Conservation (phyloP, 192 early-diverging fungal species). For the Entophlyctis luteolus region DNA sequence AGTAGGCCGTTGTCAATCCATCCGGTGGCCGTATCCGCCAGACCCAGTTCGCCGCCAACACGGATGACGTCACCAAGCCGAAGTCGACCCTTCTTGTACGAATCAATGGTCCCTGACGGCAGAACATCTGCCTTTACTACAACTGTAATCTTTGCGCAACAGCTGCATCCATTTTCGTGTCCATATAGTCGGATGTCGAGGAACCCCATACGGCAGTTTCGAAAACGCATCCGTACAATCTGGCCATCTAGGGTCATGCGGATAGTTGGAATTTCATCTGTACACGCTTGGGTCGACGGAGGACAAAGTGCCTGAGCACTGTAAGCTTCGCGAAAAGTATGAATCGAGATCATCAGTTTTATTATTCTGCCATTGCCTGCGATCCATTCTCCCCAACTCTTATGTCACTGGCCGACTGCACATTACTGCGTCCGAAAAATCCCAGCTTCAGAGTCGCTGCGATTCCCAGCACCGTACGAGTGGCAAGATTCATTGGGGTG, state of each 20-base stretch:
- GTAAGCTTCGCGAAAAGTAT: background rate
- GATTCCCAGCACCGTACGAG: background rate
- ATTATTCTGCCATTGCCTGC: no score
- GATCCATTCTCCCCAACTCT: no score
- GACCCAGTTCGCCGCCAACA: background rate
- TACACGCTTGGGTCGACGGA: background rate
- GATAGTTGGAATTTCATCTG: background rate
- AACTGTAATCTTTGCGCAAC: conserved; percentile 12
- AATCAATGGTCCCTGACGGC: background rate
- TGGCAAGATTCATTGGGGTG: conserved; percentile 1
- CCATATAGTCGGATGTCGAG: background rate
- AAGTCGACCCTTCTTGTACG: conserved; percentile 3
- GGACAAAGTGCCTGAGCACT: background rate
- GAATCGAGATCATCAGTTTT: background rate
- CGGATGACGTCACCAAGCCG: conserved; percentile 3
- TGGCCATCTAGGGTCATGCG: background rate
- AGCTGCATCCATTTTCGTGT: background rate
- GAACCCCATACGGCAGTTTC: background rate
- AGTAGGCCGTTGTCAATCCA: background rate
- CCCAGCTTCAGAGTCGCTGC: background rate
- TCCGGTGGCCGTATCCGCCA: background rate
- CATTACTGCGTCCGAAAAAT: no score
- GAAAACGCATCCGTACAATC: conserved; percentile 5
- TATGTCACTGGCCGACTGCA: no score
- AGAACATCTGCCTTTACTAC: background rate